Conservation (phyloP, 257 asterid species). For the Euphrasia confusa region DNA sequence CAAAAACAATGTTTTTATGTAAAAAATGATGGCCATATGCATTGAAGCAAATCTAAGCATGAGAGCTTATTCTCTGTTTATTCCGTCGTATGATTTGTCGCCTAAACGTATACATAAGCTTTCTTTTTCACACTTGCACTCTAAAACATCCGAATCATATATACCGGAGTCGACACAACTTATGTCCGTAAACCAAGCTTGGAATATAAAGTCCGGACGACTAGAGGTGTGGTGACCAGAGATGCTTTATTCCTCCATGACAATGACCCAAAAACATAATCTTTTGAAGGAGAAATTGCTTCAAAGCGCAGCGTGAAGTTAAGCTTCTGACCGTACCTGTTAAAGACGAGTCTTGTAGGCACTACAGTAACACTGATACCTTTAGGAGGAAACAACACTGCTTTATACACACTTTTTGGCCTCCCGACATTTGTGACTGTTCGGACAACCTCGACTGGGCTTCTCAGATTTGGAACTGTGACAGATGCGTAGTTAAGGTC, state of each 20-base stretch:
- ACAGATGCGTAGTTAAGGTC: slow-evolving; percentile 83
- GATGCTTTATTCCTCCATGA: slow-evolving; percentile 66
- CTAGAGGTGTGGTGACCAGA: slow-evolving; percentile 70
- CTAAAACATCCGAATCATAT: slow-evolving; percentile 2
- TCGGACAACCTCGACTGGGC: slow-evolving; percentile 44
- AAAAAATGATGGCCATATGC: no score
- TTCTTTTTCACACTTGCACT: not conserved
- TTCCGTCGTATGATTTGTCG: not conserved
- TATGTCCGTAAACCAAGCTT: slow-evolving; percentile 33
- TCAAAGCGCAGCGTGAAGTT: slow-evolving; percentile 59
- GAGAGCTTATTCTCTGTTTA: not conserved
- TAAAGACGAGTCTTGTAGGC: slow-evolving; percentile 54
- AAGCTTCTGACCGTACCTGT: slow-evolving; percentile 54
- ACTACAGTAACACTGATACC: slow-evolving; percentile 66
- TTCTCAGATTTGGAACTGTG: slow-evolving; percentile 52
- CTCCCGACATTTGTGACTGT: slow-evolving; percentile 82
- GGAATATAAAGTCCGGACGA: slow-evolving; percentile 44
- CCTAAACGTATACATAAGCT: not conserved
- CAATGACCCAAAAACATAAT: slow-evolving; percentile 76
- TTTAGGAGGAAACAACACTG: slow-evolving; percentile 52
- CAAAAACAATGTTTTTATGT: no score
- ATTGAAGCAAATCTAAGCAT: no score
- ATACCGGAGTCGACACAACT: not conserved
- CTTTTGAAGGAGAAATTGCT: slow-evolving; percentile 49
- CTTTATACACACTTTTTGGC: slow-evolving; percentile 47